A percentile compares a stretch with the other conserved stretches of the same genome.
These are phyloP conservation scores for Diplotaxis tenuifolia DNA, from an alignment of 345 rosid species.

Conservation along the genomic window DNA sequence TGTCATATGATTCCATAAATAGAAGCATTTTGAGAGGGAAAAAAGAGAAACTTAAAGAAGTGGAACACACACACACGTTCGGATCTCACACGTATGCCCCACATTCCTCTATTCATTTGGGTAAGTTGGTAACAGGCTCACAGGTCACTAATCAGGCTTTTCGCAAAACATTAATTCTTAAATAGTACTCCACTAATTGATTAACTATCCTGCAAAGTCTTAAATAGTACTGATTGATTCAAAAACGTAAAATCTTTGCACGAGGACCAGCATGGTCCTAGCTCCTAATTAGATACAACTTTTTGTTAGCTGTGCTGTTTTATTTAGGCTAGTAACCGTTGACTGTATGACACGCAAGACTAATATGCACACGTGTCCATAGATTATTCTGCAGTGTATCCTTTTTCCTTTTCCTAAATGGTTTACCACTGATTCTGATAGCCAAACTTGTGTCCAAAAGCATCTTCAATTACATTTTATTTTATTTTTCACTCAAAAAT, in stretches of 20 bases:
- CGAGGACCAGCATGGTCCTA: slow-evolving; percentile 8
- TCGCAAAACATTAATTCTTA: background rate
- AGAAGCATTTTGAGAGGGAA: slow-evolving; percentile 21
- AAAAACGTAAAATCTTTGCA: background rate
- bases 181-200: slow-evolving; percentile 13
- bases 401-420: too few relatives aligned
- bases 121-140: too few relatives aligned
- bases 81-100: slow-evolving; percentile 18
- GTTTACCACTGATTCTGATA: too few relatives aligned
- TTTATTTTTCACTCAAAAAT: too few relatives aligned
- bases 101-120: background rate
- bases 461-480: too few relatives aligned
- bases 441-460: too few relatives aligned
- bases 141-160: slow-evolving; percentile 18
- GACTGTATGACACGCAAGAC: slow-evolving; percentile 34
- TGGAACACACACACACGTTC: slow-evolving; percentile 26
- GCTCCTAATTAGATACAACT: background rate
- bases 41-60: background rate
- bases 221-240: slow-evolving; percentile 13
- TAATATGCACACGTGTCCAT: slow-evolving; percentile 24
- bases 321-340: slow-evolving; percentile 19
- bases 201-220: background rate
- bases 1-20: slow-evolving; percentile 35
- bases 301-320: background rate
- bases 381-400: background rate